Base-by-base conservation (phyloP, 2,329 filamentous ascomycete genomes). In the Furcasterigmium furcatum region DNA sequence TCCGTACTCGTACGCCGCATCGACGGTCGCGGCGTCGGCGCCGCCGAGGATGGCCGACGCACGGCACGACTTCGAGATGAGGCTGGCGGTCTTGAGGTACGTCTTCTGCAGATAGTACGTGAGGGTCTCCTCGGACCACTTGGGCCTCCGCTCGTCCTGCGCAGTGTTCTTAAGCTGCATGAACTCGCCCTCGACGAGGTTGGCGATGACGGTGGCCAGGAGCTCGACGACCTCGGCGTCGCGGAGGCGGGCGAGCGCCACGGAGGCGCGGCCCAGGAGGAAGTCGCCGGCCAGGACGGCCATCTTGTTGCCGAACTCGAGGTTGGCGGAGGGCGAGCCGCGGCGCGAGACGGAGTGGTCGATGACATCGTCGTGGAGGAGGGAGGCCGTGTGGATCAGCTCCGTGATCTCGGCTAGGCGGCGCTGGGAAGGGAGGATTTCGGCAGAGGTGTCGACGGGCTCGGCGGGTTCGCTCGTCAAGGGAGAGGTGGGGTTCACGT, bases 101-200 rank as follows among this genome's bases (percentile, higher is more conserved):
- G 94, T 99, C 77, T 99, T 99, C 63, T 96, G 90, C 42, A 99
- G 76, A 64, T 99, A 99, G 70, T 99, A 97, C 21, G 83, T 80
- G 50, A 99, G 79, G 2, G 91, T 88, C 44, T 96, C 88, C 59
- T 96, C 89, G 2, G 87, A 94, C 80, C 88, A 97, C 9, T 78
- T 72, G 1, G 92, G 92, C 55, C 88, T 85, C 53, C 80, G 77
- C 73, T 97, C 92, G 63, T 96, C 92, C 53, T 81, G 77, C 38
- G 88, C 88, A 2, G 94, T 97, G 68, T 99, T 99, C 72, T 96
- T 95, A 57, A 99, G 75, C 73, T 99, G 94, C 94, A 99, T 99
- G 73, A 99, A 97, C 68, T 99, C 94, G 61, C 94, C 94, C 71
- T 99, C 94, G 18, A 99, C 91, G 21, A 99, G 75, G 64, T 99